Conservation (phyloP, 306 rosid species). For the Albizia julibrissin region DNA sequence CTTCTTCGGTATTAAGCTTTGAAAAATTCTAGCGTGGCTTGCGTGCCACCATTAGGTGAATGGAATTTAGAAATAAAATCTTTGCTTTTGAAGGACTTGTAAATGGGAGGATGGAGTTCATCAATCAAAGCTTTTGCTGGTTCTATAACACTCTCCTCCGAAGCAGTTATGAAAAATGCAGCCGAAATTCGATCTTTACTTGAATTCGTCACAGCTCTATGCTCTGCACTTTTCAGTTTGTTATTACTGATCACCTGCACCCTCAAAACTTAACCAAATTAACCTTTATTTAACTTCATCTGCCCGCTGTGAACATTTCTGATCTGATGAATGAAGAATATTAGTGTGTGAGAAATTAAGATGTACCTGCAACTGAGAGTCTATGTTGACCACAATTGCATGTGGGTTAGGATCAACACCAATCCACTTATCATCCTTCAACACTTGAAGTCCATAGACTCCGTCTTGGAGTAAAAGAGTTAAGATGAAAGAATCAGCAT, state of each 20-base stretch:
- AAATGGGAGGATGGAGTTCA: conserved; percentile 42
- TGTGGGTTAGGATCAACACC: conserved; percentile 32
- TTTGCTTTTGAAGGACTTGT: not conserved
- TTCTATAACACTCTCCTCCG: conserved; percentile 37
- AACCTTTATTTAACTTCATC: not conserved
- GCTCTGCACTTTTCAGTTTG: not conserved
- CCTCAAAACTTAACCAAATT: not conserved
- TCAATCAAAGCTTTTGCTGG: conserved; percentile 51
- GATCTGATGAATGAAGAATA: not conserved
- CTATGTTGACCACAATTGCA: conserved; percentile 38
- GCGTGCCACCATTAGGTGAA: not conserved
- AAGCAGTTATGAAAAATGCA: conserved; percentile 44
- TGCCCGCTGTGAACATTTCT: no score
- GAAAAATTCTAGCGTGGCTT: not conserved
- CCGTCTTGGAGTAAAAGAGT: conserved; percentile 39
- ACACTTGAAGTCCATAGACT: conserved; percentile 38
- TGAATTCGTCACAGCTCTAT: not conserved
- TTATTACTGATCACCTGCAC: not conserved
- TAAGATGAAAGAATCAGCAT: conserved; percentile 34
- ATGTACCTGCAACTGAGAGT: not conserved
- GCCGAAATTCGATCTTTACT: conserved; percentile 33
- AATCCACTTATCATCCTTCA: conserved; percentile 36
- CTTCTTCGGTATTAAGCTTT: not conserved
- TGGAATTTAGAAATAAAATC: not conserved
- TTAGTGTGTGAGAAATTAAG: no score